Evolutionary conservation across 2,329 filamentous ascomycete genomes (phyloP), one percentile per base, ranked within the genome.

Genomic region (Zasmidium citrigriseum): DNA sequence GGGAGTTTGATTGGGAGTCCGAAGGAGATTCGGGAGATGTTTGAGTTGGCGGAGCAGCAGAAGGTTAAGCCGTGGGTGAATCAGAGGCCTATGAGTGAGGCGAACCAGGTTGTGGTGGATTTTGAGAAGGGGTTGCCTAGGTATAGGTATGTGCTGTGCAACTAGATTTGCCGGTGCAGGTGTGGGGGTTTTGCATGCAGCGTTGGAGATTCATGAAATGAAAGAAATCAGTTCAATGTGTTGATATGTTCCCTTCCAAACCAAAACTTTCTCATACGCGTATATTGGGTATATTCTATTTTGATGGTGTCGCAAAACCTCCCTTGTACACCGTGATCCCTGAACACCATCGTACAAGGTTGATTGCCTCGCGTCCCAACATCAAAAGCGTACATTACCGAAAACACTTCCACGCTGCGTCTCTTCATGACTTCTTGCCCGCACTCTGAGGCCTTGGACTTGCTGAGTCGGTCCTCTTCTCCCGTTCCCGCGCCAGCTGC

Each of bases 41-140:
- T 89, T 55, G 65, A 81, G 57, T 77, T 88, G 58, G 85, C 82
- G 4, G 84, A 77, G 0, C 79, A 85, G 57, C 81, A 86, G 72
- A 78, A 80, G 3, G 74, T 88, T 23, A 79, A 81, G 72, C 79
- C 84, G 1, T 85, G 83, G 82, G 81, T 91, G 38, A 83, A 91
- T 78, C 79, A 79, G 69, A 75, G 81, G 41, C 77, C 80, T 0
- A 78, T 89, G 78, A 81, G 78, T 69, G 80, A 85, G 16, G 82
- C 82, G 1, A 88, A 87, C 71, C 67, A 81, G 69, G 78, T 77
- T 2, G 72, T 87, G 16, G 64, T 86, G 21, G 84, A 87, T 58
- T 80, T 87, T 76, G 80, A 83, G 16, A 72, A 73, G 0, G 85
- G 84, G 1, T 82, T 84, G 70, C 80, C 75, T 46, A 71, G 78